A percentile compares a stretch with the other conserved stretches of the same genome.
Conservation (phyloP, 1,139 yeast genomes). For the Pneumocystis carinii region DNA sequence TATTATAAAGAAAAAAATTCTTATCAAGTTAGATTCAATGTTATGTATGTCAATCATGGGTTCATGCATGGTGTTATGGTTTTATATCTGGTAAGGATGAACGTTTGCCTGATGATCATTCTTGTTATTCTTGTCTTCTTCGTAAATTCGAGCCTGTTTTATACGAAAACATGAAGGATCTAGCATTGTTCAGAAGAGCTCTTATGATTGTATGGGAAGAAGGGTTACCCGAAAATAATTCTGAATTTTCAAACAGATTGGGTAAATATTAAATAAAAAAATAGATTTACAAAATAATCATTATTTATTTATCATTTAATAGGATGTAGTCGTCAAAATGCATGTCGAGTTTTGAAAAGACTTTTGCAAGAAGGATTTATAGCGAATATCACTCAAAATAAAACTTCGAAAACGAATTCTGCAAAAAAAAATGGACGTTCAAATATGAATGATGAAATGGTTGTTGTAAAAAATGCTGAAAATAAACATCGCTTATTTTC, state of each 20-base stretch:
- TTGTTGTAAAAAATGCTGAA: background rate
- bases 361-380: background rate
- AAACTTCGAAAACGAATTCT: background rate
- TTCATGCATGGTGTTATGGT: slow-evolving; percentile 3
- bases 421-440: background rate
- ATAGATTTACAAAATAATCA: background rate
- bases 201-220: slow-evolving; percentile 2
- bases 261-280: background rate
- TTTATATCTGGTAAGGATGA: slow-evolving; percentile 1
- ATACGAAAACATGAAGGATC: background rate
- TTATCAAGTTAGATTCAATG: background rate
- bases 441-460: background rate
- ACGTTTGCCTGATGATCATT: slow-evolving; percentile 1
- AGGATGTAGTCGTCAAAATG: background rate
- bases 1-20: background rate
- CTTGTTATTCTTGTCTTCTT: slow-evolving; percentile 2
- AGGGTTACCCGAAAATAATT: background rate
- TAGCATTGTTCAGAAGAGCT: slow-evolving; percentile 1
- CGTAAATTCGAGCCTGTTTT: background rate
- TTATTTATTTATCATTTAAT: background rate
- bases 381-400: background rate
- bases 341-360: background rate
- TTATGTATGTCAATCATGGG: slow-evolving; percentile 1
- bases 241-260: slow-evolving; percentile 1
- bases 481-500: background rate